Conservation (phyloP, 2,329 filamentous ascomycete species). For the Diaporthe citri region DNA sequence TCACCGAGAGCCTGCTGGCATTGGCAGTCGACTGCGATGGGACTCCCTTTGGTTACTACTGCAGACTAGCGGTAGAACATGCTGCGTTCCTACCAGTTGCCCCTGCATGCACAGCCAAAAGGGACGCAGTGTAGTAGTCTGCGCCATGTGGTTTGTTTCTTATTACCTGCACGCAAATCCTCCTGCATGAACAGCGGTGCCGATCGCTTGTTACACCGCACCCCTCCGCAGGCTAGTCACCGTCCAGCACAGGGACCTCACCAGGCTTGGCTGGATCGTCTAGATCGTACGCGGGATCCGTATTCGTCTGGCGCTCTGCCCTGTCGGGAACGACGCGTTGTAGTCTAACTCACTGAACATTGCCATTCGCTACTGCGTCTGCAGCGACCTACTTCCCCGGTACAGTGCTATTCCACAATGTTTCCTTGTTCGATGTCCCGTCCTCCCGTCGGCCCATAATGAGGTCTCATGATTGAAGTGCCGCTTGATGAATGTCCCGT, state of each 20-base stretch:
- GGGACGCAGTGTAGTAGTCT: background rate
- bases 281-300: background rate
- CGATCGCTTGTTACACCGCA: constrained; percentile 22
- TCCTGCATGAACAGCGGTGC: constrained; percentile 29
- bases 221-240: background rate
- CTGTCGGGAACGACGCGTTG: background rate
- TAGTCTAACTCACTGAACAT: background rate
- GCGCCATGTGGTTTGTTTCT: constrained; percentile 20
- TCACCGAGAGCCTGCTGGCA: constrained; percentile 7
- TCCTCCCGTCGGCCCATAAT: constrained; percentile 19
- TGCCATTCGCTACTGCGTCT: background rate
- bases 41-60: background rate
- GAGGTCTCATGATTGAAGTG: constrained; percentile 5
- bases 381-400: constrained; percentile 15
- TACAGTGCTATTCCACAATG: background rate
- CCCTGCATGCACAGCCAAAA: background rate
- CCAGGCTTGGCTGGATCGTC: constrained; percentile 18
- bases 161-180: constrained; percentile 7
- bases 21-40: background rate
- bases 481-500: background rate
- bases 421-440: background rate
- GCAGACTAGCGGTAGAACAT: background rate
- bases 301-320: background rate
- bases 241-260: constrained; percentile 1
- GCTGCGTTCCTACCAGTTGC: background rate